Base-by-base conservation (phyloP, 768 basidiomycete species). In the Tulasnella sp. region DNA sequence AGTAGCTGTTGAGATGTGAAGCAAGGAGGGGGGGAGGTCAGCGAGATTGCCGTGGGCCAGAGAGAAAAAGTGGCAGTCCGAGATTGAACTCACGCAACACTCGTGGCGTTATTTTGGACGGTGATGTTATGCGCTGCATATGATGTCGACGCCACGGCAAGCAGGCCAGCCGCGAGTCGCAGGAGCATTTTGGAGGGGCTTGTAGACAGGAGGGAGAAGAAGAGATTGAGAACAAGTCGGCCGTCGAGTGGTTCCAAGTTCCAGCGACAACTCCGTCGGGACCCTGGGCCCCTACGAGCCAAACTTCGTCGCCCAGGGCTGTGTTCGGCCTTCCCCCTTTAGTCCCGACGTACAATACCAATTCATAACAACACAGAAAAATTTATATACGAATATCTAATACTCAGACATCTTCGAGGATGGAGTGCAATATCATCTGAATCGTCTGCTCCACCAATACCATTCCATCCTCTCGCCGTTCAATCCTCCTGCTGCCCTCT, bases 381-480 rank as follows among this genome's bases (percentile, higher is more conserved):
- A n/a, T n/a, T n/a, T n/a, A n/a, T n/a, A 27, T 14, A 36, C 36
- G 16, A 44, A 44, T 44, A 16, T 44, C 44, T 68, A 24, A 34
- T 42, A 4, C 34, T 68, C 46, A 79, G 1, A 80, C 79, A 39
- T 68, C 39, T 44, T 75, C 74, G n/a, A 80, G 39, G 24, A 80
- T 71, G 19, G 48, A 48, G 42, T 80, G 74, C 48, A 80, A n/a
- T 18, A 80, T 68, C 75, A 58, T 75, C 79, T 80, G 79, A n/a
- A 80, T 56, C 34, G 79, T 80, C 62, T 75, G 34, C 46, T 74
- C 38, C 27, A 48, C 71, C 12, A 46, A 42, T 44, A 38, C 80
- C 27, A 9, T 44, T 7, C 68, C 80, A 34, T 56, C 48, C 18
- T 76, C 56, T 31, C 40, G 36, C n/a, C 71, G 38, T 48, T 31